Conservation (phyloP, 2,329 filamentous ascomycete species). For the Aspergillus fructus region DNA sequence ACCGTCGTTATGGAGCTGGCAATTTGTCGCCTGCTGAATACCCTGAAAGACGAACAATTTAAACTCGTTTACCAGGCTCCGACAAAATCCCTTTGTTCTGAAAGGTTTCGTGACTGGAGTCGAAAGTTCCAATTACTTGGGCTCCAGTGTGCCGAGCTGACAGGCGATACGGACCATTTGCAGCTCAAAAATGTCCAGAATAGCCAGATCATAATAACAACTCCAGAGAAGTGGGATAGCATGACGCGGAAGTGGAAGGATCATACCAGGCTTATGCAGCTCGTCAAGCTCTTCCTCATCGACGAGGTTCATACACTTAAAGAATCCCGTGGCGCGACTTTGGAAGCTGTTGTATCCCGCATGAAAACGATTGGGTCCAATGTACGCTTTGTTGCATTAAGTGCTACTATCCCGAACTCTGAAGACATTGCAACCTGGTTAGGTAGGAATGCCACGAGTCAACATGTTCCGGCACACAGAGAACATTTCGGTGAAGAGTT, state of each 20-base stretch:
- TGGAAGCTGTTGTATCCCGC: slow-evolving; percentile 80
- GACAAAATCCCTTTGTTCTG: slow-evolving; percentile 78
- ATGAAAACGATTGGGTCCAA: slow-evolving; percentile 79
- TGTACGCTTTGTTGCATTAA: slow-evolving; percentile 77
- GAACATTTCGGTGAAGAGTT: slow-evolving; percentile 78
- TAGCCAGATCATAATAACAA: slow-evolving; percentile 81
- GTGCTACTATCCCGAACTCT: slow-evolving; percentile 80
- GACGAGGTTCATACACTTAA: slow-evolving; percentile 88
- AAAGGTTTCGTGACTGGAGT: slow-evolving; percentile 75
- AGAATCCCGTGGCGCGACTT: slow-evolving; percentile 72
- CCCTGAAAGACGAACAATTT: slow-evolving; percentile 59
- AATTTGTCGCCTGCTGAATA: slow-evolving; percentile 68
- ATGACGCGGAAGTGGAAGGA: slow-evolving; percentile 86
- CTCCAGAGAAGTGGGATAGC: slow-evolving; percentile 89
- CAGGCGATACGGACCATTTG: slow-evolving; percentile 71
- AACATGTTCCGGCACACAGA: slow-evolving; percentile 62
- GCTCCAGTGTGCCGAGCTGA: slow-evolving; percentile 72
- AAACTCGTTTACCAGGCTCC: slow-evolving; percentile 86
- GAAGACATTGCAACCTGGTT: slow-evolving; percentile 79
- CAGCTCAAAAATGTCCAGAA: slow-evolving; percentile 69
- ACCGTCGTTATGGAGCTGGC: slow-evolving; percentile 79
- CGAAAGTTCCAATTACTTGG: slow-evolving; percentile 68
- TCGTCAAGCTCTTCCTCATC: slow-evolving; percentile 78
- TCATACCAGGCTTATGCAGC: slow-evolving; percentile 69
- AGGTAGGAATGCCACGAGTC: slow-evolving; percentile 61